Percentiles rank a stretch among this genome's conserved stretches.
Evolutionary conservation across 257 asterid species (phyloP).

Genomic region (Solanum etuberosum): DNA sequence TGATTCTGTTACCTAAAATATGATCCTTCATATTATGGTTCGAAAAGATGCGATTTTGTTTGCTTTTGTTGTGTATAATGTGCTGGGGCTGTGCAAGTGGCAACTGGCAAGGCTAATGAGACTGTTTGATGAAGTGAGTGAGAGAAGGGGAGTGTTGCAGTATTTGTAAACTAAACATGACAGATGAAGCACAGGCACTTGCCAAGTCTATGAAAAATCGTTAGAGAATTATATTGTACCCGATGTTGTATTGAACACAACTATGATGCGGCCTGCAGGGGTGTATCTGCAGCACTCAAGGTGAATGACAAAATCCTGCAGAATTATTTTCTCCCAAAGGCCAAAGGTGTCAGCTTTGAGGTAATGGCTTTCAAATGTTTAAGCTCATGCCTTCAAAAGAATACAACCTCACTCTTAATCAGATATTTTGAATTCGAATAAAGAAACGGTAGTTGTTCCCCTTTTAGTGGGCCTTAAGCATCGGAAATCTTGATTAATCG

Average conservation of each 20-base stretch:
- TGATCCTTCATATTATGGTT: neutral
- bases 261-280: neutral
- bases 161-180: neutral
- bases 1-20: neutral
- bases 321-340: neutral
- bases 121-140: neutral
- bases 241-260: neutral
- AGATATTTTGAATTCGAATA: neutral
- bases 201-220: neutral
- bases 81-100: neutral
- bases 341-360: neutral
- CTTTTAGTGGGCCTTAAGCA: neutral
- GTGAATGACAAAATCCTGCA: neutral
- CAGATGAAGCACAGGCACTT: neutral
- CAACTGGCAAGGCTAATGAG: neutral
- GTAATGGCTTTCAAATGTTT: neutral
- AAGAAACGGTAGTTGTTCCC: neutral
- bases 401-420: neutral
- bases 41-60: neutral
- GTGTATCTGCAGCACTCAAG: conserved; percentile 14
- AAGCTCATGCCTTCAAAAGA: neutral
- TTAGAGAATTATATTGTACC: neutral
- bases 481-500: neutral
- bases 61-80: neutral
- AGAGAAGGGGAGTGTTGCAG: neutral